phyloP scores from a whole-genome alignment of 768 basidiomycete genomes.

The Collybia mongolica region DNA sequence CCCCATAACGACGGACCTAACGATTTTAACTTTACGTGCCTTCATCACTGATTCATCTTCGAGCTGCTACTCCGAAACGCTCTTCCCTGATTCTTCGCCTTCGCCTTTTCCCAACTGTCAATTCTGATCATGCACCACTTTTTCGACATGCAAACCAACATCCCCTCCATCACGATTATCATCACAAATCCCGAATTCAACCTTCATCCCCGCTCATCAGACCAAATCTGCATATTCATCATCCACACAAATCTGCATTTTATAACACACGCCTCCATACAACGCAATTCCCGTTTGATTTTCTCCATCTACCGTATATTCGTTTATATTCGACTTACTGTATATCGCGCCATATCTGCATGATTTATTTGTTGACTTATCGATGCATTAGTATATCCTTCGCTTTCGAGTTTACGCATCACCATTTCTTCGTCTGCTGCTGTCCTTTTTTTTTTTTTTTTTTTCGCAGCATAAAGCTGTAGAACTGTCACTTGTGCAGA shows the following conservation, averaged over 20 bases:
- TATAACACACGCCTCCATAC: neutral
- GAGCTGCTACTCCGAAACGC: neutral
- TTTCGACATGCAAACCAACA: neutral
- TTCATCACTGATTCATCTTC: constrained; percentile 5
- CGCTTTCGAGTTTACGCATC: constrained; percentile 7
- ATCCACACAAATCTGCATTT: constrained; percentile 1
- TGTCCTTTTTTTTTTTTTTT: neutral
- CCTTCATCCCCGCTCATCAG: neutral
- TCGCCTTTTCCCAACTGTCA: neutral
- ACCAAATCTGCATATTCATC: neutral
- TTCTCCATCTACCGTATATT: constrained; percentile 4
- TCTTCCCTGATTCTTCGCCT: neutral
- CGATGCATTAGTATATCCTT: constrained; percentile 6
- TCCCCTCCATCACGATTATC: neutral
- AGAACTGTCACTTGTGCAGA: too few relatives aligned
- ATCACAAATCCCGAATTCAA: neutral
- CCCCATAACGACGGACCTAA: constrained; percentile 22
- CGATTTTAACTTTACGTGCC: constrained; percentile 29
- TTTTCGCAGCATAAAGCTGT: too few relatives aligned
- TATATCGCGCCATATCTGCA: constrained; percentile 17
- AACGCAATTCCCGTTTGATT: constrained; percentile 3
- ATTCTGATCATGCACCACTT: neutral
- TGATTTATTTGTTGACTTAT: constrained; percentile 30
- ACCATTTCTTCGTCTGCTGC: neutral
- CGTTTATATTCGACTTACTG: neutral